Percentiles rank a stretch among this genome's conserved stretches.
These are phyloP conservation scores for Linderniella brevidens DNA, from an alignment of 257 asterid genomes.

Conservation along the genomic window DNA sequence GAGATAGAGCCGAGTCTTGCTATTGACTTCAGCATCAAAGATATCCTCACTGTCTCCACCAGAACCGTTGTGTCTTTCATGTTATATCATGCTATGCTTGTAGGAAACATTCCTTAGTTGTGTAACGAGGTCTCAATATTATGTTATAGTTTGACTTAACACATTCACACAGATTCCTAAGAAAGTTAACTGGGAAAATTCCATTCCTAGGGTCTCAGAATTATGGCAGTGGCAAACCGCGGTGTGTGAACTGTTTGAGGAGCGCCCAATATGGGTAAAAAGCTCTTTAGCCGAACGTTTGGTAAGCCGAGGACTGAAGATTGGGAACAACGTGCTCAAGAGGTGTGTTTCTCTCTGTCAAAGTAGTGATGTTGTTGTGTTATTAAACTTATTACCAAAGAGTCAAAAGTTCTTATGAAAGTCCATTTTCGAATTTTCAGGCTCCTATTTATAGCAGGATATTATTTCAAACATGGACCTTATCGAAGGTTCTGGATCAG, in stretches of 20 bases:
- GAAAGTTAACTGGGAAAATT: constrained; percentile 79
- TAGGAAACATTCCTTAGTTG: neutral
- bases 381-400: constrained; percentile 5
- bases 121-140: neutral
- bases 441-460: constrained; percentile 73
- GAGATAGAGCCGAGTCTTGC: constrained; percentile 76
- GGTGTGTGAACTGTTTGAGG: constrained; percentile 67
- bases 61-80: constrained; percentile 3
- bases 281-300: constrained; percentile 48
- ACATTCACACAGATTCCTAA: constrained; percentile 82
- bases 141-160: constrained; percentile 48
- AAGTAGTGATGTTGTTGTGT: constrained; percentile 8
- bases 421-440: constrained; percentile 24
- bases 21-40: constrained; percentile 70
- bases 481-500: constrained; percentile 74
- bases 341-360: constrained; percentile 31
- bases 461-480: constrained; percentile 89
- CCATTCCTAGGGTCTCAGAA: constrained; percentile 42
- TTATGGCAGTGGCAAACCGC: constrained; percentile 63
- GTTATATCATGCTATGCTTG: constrained; percentile 1
- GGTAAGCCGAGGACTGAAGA: constrained; percentile 36
- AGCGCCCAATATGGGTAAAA: constrained; percentile 83
- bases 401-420: constrained; percentile 9
- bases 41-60: constrained; percentile 38
- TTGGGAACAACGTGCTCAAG: constrained; percentile 34